Percentiles rank a stretch among this genome's conserved stretches.
phyloP scores from a whole-genome alignment of 768 basidiomycete genomes.

The Kwoniella shandongensis region DNA sequence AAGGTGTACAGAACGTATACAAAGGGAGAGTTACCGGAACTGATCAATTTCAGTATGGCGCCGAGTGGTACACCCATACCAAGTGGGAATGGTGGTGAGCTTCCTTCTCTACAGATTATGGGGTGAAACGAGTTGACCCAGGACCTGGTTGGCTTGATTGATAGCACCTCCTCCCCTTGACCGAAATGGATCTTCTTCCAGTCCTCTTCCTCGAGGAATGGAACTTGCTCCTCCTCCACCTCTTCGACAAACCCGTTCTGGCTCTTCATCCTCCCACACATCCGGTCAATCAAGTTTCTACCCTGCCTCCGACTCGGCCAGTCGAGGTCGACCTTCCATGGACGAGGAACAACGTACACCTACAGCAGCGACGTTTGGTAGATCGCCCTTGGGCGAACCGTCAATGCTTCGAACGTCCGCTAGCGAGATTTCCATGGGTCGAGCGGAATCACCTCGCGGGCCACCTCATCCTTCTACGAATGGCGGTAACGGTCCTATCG shows the following conservation, averaged over 20 bases:
- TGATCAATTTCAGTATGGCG: conserved; percentile 40
- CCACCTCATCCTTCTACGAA: not conserved
- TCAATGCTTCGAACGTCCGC: conserved; percentile 12
- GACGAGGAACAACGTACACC: conserved; percentile 32
- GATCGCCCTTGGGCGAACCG: conserved; percentile 29
- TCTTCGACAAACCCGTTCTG: conserved; percentile 24
- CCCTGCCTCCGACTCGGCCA: conserved; percentile 16
- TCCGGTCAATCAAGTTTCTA: conserved; percentile 27
- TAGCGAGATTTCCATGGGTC: conserved; percentile 2
- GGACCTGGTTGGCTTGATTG: too few relatives aligned
- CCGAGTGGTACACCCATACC: conserved; percentile 1
- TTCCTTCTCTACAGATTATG: too few relatives aligned
- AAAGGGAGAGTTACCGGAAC: conserved; percentile 43
- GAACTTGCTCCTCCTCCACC: conserved; percentile 32
- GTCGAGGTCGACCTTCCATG: conserved; percentile 19
- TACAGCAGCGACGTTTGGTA: conserved; percentile 10
- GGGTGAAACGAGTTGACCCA: too few relatives aligned
- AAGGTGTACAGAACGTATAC: conserved; percentile 55
- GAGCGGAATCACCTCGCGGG: conserved; percentile 15
- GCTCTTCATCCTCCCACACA: conserved; percentile 39
- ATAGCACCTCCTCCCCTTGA: conserved; percentile 12
- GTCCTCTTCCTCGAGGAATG: conserved; percentile 18
- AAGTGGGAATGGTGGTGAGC: conserved; percentile 17
- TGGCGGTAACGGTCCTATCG: not conserved
- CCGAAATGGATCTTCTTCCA: conserved; percentile 16